Evolutionary conservation across 345 rosid species (phyloP), one percentile per base, ranked within the genome.

Genomic region (Hibiscus syriacus): DNA sequence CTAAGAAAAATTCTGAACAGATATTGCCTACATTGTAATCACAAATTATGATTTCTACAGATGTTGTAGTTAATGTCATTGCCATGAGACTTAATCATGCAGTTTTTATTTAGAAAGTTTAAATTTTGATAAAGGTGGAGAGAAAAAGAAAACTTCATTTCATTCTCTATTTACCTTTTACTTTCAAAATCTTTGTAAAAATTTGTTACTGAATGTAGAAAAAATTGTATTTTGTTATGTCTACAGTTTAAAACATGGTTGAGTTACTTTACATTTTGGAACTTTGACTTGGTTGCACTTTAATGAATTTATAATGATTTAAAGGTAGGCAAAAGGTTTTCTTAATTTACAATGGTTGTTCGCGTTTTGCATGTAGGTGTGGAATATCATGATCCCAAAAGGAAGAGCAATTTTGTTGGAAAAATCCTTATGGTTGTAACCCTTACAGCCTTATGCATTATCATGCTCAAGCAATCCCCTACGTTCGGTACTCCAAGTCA

Each of bases 341-440:
- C 54, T 39, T 22, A 54, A 23, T 32, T 41, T 23, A 20, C 14
- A 14, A 14, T n/a, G 68, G 17, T 63, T 39, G 27, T 11, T 38
- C 20, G 14, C 16, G 45, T 60, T 54, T 49, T 68, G 55, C 26
- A 11, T 87, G 69, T 73, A 94, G 98, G 96, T 57, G 79, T 94
- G 88, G 99, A 94, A 26, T 91, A 86, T 71, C 71, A 85, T 3
- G 99, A 91, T 70, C 96, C 95, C 13, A 94, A 91, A 72, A 89
- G 83, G 74, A 94, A 87, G 81, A 70, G 78, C 64, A 90, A 76
- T 79, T 74, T 86, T 49, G 73, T 85, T 29, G 92, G 96, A 8
- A 94, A 83, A 83, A 73, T 94, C 77, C 62, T 89, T 56, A 77
- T 94, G 79, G 99, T 85, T 25, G 98, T 93, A 64, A 50, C 77